Conservation (phyloP, 371 early-diverging fungal species). For the Umbelopsis sp. region DNA sequence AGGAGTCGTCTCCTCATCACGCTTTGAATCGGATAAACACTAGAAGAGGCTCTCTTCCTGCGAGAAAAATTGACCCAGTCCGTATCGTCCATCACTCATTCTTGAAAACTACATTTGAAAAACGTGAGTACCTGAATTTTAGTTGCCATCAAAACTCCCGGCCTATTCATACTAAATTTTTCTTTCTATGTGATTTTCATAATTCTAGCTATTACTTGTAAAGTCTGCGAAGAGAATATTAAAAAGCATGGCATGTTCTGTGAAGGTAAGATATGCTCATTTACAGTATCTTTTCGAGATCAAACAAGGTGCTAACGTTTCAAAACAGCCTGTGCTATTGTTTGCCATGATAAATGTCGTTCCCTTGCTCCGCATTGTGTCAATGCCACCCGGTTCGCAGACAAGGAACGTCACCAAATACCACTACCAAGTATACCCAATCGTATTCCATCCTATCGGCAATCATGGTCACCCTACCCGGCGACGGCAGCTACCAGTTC, state of each 20-base stretch:
- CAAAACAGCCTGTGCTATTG: conserved; percentile 32
- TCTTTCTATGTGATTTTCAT: too few relatives aligned
- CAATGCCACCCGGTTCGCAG: neutral
- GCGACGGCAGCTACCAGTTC: neutral
- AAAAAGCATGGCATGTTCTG: conserved; percentile 30
- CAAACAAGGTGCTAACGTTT: neutral
- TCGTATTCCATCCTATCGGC: conserved; percentile 1
- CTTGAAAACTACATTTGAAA: conserved; percentile 33
- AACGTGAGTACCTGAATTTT: conserved; percentile 19
- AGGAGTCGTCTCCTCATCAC: conserved; percentile 22
- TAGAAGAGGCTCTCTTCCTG: conserved; percentile 21
- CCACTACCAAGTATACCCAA: neutral
- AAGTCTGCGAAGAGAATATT: conserved; percentile 32
- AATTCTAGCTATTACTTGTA: conserved; percentile 28
- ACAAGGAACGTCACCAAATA: neutral
- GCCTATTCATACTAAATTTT: too few relatives aligned
- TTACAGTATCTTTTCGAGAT: neutral
- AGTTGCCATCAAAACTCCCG: neutral
- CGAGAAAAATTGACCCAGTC: conserved; percentile 16
- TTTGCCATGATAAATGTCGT: conserved; percentile 44
- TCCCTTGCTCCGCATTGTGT: conserved; percentile 29
- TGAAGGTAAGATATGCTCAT: conserved; percentile 21
- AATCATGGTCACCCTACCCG: neutral
- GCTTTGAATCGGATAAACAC: conserved; percentile 20
- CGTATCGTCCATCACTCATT: conserved; percentile 29